phyloP scores from a whole-genome alignment of 73 alveolate genomes.

The Halteria grandinella region DNA sequence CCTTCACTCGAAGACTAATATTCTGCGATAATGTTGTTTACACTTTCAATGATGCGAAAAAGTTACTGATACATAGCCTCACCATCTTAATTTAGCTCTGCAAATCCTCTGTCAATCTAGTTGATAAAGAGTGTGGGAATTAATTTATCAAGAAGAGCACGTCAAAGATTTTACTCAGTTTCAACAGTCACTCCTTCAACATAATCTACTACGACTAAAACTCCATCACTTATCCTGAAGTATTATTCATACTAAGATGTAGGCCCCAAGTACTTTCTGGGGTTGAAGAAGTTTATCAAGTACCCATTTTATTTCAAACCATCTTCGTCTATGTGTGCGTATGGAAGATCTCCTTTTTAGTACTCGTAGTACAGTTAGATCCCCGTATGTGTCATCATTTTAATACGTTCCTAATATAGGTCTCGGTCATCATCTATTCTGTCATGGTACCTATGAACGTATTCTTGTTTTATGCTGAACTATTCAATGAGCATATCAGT shows the following conservation, averaged over 20 bases:
- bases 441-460: conserved; percentile 79
- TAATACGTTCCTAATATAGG: conserved; percentile 93
- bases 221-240: conserved; percentile 99
- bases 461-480: conserved; percentile 76
- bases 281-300: conserved; percentile 90
- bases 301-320: conserved; percentile 50
- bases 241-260: conserved; percentile 96
- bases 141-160: conserved; percentile 94
- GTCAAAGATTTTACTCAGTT: conserved; percentile 97
- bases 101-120: conserved; percentile 93
- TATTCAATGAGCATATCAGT: conserved; percentile 83
- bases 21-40: conserved; percentile 77
- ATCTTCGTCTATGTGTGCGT: conserved; percentile 27
- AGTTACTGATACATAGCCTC: conserved; percentile 90
- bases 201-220: conserved; percentile 98
- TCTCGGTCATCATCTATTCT: conserved; percentile 90
- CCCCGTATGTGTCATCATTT: conserved; percentile 89
- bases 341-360: not conserved
- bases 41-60: conserved; percentile 96
- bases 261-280: conserved; percentile 98
- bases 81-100: conserved; percentile 92
- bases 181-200: conserved; percentile 99
- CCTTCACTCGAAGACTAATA: conserved; percentile 57
- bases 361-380: conserved; percentile 71
- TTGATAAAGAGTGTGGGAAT: conserved; percentile 98